Evolutionary conservation across 1,139 yeast species (phyloP).

Genomic region (Pichiaceae sp.): DNA sequence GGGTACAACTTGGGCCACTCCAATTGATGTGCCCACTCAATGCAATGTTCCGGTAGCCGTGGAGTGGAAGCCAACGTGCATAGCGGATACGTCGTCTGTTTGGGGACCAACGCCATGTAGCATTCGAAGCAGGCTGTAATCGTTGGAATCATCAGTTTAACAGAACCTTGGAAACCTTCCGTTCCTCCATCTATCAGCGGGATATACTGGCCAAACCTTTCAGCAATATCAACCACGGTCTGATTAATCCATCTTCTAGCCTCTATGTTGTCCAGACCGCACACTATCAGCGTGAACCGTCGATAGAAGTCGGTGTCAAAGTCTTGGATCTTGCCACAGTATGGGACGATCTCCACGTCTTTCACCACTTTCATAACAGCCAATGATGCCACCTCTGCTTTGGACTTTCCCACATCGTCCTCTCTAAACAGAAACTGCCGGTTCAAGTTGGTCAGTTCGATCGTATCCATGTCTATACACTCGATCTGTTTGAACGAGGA

Average conservation of each 20-base stretch:
- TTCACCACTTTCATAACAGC: conserved; percentile 43
- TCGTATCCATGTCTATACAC: conserved; percentile 92
- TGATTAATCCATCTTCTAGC: conserved; percentile 92
- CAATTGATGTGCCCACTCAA: conserved; percentile 80
- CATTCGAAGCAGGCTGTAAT: conserved; percentile 90
- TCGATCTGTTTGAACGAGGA: conserved; percentile 69
- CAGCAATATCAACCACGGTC: conserved; percentile 42
- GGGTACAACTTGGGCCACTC: conserved; percentile 60
- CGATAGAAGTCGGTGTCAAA: conserved; percentile 55
- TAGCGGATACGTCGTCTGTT: conserved; percentile 71
- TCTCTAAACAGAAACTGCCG: conserved; percentile 85
- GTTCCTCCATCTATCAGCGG: conserved; percentile 95
- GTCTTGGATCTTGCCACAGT: conserved; percentile 67
- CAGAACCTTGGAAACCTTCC: conserved; percentile 91
- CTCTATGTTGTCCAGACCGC: conserved; percentile 86
- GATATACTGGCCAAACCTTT: conserved; percentile 34
- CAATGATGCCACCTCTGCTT: conserved; percentile 72
- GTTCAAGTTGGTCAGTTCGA: conserved; percentile 84
- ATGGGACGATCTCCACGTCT: conserved; percentile 42
- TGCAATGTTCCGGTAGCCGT: conserved; percentile 86
- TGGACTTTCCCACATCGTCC: conserved; percentile 68
- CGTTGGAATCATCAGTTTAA: conserved; percentile 80
- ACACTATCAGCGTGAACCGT: conserved; percentile 65
- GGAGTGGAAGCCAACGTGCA: conserved; percentile 96
- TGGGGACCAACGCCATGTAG: conserved; percentile 67